These are phyloP conservation scores for Pseudoturritis turrita DNA, from an alignment of 345 rosid species.

Conservation along the genomic window DNA sequence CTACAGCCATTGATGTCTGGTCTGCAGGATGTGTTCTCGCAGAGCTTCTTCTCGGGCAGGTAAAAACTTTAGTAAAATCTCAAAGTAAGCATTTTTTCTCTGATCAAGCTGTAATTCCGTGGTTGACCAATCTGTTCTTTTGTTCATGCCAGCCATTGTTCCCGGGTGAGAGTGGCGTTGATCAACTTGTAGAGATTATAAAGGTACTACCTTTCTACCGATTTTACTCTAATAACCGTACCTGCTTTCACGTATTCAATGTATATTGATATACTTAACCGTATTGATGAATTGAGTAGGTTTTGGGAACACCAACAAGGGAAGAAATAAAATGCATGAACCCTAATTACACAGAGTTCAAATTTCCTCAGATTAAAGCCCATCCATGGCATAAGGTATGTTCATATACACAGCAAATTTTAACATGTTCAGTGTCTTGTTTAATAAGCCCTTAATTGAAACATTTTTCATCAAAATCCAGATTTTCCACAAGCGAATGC, in stretches of 20 bases:
- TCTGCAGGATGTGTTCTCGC: slow-evolving; percentile 97
- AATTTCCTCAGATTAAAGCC: slow-evolving; percentile 97
- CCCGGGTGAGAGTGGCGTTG: slow-evolving; percentile 98
- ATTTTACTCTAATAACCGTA: not conserved
- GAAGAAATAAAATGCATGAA: slow-evolving; percentile 99
- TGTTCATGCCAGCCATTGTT: slow-evolving; percentile 67
- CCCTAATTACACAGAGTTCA: slow-evolving; percentile 94
- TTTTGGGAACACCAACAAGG: slow-evolving; percentile 95
- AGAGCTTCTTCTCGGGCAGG: slow-evolving; percentile 94
- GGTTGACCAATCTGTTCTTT: not conserved
- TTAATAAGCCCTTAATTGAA: not conserved
- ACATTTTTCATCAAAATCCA: slow-evolving; percentile 23
- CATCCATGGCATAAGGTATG: slow-evolving; percentile 99
- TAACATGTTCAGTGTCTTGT: not conserved
- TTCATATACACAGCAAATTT: not conserved
- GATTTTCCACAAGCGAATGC: slow-evolving; percentile 79
- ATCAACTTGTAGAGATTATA: slow-evolving; percentile 95
- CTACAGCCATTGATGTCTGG: slow-evolving; percentile 97
- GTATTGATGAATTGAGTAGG: slow-evolving; percentile 39
- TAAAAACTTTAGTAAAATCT: slow-evolving; percentile 11
- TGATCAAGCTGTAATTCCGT: not conserved
- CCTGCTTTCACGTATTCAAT: not conserved
- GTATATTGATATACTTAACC: not conserved
- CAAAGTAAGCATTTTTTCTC: not conserved
- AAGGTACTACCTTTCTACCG: slow-evolving; percentile 46